Evolutionary conservation across 2,329 filamentous ascomycete species (phyloP).

Genomic region (Colletotrichum musicola): DNA sequence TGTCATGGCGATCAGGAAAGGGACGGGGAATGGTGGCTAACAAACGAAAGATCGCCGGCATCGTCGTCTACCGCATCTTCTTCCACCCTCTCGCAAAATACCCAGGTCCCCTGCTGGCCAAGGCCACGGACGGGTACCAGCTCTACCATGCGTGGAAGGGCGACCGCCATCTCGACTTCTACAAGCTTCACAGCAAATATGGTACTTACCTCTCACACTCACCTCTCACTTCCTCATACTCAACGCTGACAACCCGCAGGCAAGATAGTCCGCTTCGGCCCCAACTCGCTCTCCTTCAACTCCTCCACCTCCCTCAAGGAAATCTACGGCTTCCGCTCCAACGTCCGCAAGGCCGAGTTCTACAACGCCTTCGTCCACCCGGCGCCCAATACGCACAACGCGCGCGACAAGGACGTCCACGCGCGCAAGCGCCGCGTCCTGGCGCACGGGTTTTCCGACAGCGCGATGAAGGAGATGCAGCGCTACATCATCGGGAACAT

Average conservation of each 20-base stretch:
- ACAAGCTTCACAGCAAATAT: slow-evolving; percentile 78
- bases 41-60: slow-evolving; percentile 49
- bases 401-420: slow-evolving; percentile 76
- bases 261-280: slow-evolving; percentile 80
- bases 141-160: slow-evolving; percentile 82
- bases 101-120: slow-evolving; percentile 73
- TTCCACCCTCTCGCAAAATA: slow-evolving; percentile 76
- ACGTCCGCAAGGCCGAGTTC: slow-evolving; percentile 77
- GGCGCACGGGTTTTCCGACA: slow-evolving; percentile 78
- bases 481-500: slow-evolving; percentile 75
- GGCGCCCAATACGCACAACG: slow-evolving; percentile 79
- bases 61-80: slow-evolving; percentile 69
- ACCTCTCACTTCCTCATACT: too few relatives aligned
- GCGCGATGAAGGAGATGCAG: slow-evolving; percentile 76
- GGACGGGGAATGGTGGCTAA: slow-evolving; percentile 3
- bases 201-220: slow-evolving; percentile 56
- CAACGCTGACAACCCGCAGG: slow-evolving; percentile 52
- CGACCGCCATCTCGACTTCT: slow-evolving; percentile 80
- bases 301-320: slow-evolving; percentile 75
- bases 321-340: slow-evolving; percentile 74
- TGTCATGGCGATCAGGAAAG: slow-evolving; percentile 25
- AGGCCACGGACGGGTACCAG: slow-evolving; percentile 73
- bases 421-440: slow-evolving; percentile 79
- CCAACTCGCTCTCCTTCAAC: slow-evolving; percentile 84
- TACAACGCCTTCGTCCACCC: slow-evolving; percentile 81